Percentiles rank a stretch among this genome's conserved stretches.
Evolutionary conservation across 2,329 filamentous ascomycete genomes (phyloP).

Genomic region (Botrytis sinoallii): DNA sequence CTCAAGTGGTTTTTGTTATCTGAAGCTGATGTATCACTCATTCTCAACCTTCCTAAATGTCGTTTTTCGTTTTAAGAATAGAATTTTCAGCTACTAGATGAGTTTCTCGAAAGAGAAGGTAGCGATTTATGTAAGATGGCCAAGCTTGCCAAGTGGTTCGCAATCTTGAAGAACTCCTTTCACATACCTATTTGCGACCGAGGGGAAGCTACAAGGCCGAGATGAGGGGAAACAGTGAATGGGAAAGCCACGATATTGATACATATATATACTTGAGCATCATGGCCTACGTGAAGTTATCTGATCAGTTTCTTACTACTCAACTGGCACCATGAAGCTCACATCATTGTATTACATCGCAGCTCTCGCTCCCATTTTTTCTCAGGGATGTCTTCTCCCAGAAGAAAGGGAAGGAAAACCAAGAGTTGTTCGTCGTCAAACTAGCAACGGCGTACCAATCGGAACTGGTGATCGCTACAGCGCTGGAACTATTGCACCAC

Average conservation of each 20-base stretch:
- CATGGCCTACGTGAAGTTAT: not conserved
- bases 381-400: constrained; percentile 40
- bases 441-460: constrained; percentile 37
- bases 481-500: constrained; percentile 41
- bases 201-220: no score
- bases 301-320: not conserved
- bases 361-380: constrained; percentile 23
- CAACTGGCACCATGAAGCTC: constrained; percentile 26
- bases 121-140: not conserved
- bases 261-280: not conserved
- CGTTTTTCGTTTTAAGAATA: not conserved
- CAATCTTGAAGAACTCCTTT: not conserved
- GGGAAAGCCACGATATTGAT: not conserved
- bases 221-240: not conserved
- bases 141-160: not conserved
- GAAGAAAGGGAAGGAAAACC: constrained; percentile 37
- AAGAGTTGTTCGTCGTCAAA: constrained; percentile 23
- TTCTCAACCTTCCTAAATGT: not conserved
- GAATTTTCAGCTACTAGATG: not conserved
- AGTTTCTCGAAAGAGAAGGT: not conserved
- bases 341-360: constrained; percentile 23
- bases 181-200: not conserved
- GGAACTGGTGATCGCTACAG: constrained; percentile 46
- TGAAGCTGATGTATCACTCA: not conserved
- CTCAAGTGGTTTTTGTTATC: not conserved